Evolutionary conservation across 164 flowering plant genomes (phyloP).

Genomic region (Cinnamomum micranthum): DNA sequence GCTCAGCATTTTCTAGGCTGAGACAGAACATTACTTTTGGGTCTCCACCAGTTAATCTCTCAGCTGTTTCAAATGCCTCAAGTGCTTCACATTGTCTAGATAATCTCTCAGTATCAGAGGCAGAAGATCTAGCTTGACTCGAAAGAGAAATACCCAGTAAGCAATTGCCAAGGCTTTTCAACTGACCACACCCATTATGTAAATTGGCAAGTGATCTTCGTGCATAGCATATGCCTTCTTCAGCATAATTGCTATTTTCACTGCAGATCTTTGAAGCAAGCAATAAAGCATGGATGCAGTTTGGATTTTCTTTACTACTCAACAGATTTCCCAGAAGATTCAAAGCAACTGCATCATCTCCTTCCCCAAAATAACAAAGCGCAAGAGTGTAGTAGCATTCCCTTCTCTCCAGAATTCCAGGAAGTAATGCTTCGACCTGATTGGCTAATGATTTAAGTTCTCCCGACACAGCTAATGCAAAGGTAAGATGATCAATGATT

Average conservation of each 20-base stretch:
- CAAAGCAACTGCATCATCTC: conserved; percentile 54
- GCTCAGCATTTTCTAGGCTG: conserved; percentile 79
- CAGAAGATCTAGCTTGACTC: conserved; percentile 39
- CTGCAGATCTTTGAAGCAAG: conserved; percentile 79
- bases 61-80: conserved; percentile 56
- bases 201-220: conserved; percentile 29
- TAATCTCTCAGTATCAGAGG: conserved; percentile 52
- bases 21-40: conserved; percentile 53
- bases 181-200: conserved; percentile 38
- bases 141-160: conserved; percentile 59
- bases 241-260: conserved; percentile 31
- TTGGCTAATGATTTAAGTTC: conserved; percentile 46
- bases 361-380: conserved; percentile 78
- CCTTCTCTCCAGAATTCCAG: conserved; percentile 46
- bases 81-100: conserved; percentile 57
- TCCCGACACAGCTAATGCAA: conserved; percentile 72
- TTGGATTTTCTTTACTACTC: conserved; percentile 41
- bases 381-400: conserved; percentile 57
- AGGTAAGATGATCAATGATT: conserved; percentile 71
- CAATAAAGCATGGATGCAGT: conserved; percentile 42
- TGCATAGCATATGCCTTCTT: conserved; percentile 62
- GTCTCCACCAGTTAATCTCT: conserved; percentile 34
- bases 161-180: conserved; percentile 46
- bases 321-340: conserved; percentile 59
- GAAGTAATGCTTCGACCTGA: conserved; percentile 67